Evolutionary conservation across 208 protist species (phyloP).

Genomic region (Leishmania martiniquensis): DNA sequence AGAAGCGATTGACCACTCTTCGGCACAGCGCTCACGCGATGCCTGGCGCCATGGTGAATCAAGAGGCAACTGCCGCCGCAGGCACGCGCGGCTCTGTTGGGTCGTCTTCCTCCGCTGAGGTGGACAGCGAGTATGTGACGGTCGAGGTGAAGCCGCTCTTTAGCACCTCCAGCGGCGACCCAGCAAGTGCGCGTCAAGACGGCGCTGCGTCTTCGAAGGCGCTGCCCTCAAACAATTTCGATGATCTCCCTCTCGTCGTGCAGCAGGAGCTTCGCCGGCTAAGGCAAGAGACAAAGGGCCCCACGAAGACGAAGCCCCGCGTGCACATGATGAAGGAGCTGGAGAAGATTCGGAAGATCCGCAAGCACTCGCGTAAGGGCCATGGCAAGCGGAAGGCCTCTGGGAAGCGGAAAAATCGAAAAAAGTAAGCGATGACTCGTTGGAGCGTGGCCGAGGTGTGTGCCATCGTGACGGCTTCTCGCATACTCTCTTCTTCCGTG

Average conservation of each 20-base stretch:
- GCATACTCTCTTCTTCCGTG: background rate
- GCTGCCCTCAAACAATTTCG: conserved; percentile 74
- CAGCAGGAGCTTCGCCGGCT: conserved; percentile 78
- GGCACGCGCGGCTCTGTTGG: background rate
- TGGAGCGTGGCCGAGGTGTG: background rate
- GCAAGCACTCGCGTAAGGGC: conserved; percentile 87
- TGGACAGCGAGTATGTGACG: conserved; percentile 62
- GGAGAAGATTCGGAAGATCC: conserved; percentile 89
- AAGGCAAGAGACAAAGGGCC: conserved; percentile 75
- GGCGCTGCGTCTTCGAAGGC: conserved; percentile 9
- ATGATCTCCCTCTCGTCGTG: conserved; percentile 75
- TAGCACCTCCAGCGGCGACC: conserved; percentile 4
- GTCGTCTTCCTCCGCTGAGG: background rate
- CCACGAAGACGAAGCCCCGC: conserved; percentile 67
- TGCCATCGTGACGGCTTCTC: background rate
- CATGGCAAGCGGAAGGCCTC: conserved; percentile 87
- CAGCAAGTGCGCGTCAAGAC: background rate
- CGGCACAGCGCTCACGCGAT: conserved; percentile 61
- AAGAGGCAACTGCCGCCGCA: background rate
- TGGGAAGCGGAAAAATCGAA: conserved; percentile 85
- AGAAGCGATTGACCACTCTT: conserved; percentile 29
- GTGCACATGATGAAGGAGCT: conserved; percentile 85
- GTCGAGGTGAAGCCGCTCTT: conserved; percentile 86
- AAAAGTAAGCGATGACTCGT: conserved; percentile 34
- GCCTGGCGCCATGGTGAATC: conserved; percentile 55